Conservation (phyloP, 306 rosid species). For the Canavalia ensiformis region DNA sequence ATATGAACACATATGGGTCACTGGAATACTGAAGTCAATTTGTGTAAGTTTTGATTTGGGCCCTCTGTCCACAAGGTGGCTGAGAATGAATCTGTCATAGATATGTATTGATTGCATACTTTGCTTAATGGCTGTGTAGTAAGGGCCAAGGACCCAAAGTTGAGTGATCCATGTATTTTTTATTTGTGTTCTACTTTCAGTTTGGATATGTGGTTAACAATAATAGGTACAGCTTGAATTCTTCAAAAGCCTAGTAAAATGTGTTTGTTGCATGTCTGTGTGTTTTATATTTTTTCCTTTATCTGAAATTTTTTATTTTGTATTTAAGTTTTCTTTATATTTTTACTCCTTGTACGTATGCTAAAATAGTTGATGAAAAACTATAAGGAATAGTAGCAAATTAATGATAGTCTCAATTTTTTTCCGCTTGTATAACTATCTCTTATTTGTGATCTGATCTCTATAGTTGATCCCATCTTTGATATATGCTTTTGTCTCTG, state of each 20-base stretch:
- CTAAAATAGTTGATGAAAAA: neutral
- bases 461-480: neutral
- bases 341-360: neutral
- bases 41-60: neutral
- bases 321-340: neutral
- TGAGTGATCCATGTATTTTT: neutral
- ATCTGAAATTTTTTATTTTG: neutral
- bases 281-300: neutral
- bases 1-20: neutral
- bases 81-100: neutral
- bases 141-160: neutral
- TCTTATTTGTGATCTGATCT: neutral
- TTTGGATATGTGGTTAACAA: neutral
- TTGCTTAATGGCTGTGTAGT: too few relatives aligned
- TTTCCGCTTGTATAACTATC: neutral
- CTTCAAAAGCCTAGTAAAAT: neutral
- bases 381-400: slow-evolving; percentile 1
- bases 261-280: neutral
- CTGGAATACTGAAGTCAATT: neutral
- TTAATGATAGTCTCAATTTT: neutral
- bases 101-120: neutral
- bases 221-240: neutral
- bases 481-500: neutral
- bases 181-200: neutral
- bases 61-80: neutral